Base-by-base conservation (phyloP, 73 alveolate species). In the Tetrahymena thermophila region DNA sequence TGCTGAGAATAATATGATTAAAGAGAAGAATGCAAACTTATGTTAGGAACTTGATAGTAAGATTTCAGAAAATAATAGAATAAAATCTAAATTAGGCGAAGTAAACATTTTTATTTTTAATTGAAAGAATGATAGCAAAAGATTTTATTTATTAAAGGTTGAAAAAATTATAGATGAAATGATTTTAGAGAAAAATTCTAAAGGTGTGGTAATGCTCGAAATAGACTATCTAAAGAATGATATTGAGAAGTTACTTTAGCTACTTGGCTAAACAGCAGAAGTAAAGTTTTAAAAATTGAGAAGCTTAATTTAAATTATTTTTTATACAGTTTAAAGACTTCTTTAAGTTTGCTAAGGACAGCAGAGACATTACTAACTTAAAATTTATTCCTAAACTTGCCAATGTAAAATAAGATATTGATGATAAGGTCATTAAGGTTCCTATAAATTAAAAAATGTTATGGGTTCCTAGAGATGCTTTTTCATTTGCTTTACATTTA, bases 311-410 rank as follows among this genome's bases (percentile, higher is more conserved):
- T 56, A 1, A 21, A 3, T 23, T 23, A 56, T 56, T 56, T 56
- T 23, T 56, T 6, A 23, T 56, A 71, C 4, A 71, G 89, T 71
- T 71, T 71, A 71, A 71, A 71, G 89, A 71, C 35, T 71, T 71
- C 89, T 71, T 71, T 31, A 71, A 71, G 89, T 71, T 71, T 71
- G 89, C 89, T 71, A 71, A 71, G 89, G 89, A 71, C 89, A 71
- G 89, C 23, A 71, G 89, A 71, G 89, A 71, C 17, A 71, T 71
- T 25, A 71, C 89, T 71, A 71, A 71, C n/a, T 19, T 71, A 71
- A 71, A 71, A 11, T 71, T 9, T 71, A 71, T 71, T n/a, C 89
- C 89, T 1, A 71, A 71, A 25, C 35, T 71, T 28, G 89, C 89
- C 13, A 71, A 71, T 71, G 89, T 71, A 3, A 71, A 71, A 40